Conservation (phyloP, 2,329 filamentous ascomycete genomes). For the Albophoma yamanashiensis region DNA sequence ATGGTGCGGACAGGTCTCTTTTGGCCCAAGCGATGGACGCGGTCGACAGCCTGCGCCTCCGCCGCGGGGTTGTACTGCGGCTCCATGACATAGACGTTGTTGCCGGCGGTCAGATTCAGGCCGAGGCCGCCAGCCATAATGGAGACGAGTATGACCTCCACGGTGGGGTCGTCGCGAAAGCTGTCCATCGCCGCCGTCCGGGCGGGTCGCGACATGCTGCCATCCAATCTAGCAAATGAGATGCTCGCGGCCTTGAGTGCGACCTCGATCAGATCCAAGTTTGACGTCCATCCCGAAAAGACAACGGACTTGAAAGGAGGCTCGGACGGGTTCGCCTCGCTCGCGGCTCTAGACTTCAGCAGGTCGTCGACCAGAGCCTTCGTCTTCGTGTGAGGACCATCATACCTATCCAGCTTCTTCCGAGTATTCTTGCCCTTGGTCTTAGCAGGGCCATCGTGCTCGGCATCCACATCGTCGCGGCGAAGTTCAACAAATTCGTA, state of each 20-base stretch:
- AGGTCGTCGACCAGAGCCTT: constrained; percentile 70
- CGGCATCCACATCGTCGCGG: constrained; percentile 44
- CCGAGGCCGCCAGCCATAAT: constrained; percentile 88
- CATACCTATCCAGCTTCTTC: constrained; percentile 59
- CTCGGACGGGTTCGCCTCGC: constrained; percentile 48
- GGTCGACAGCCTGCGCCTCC: constrained; percentile 88
- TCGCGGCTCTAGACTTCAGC: constrained; percentile 51
- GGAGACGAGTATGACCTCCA: constrained; percentile 80
- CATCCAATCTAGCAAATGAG: constrained; percentile 72
- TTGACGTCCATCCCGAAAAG: constrained; percentile 92
- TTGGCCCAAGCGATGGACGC: constrained; percentile 85
- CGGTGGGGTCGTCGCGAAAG: constrained; percentile 61
- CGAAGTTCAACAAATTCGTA: constrained; percentile 59
- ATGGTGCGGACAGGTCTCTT: constrained; percentile 79
- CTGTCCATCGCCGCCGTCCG: constrained; percentile 65
- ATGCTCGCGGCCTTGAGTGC: constrained; percentile 61
- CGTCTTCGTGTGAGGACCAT: constrained; percentile 87
- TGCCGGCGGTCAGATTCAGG: constrained; percentile 79
- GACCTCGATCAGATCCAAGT: constrained; percentile 83
- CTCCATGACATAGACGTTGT: constrained; percentile 92
- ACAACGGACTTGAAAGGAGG: constrained; percentile 85
- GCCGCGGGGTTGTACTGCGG: constrained; percentile 95
- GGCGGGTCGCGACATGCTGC: constrained; percentile 68
- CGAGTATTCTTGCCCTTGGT: constrained; percentile 21
- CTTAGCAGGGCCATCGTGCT: constrained; percentile 41